Percentiles rank a stretch among this genome's conserved stretches.
Evolutionary conservation across 2,329 filamentous ascomycete species (phyloP).

Genomic region (Fusarium chuoi): DNA sequence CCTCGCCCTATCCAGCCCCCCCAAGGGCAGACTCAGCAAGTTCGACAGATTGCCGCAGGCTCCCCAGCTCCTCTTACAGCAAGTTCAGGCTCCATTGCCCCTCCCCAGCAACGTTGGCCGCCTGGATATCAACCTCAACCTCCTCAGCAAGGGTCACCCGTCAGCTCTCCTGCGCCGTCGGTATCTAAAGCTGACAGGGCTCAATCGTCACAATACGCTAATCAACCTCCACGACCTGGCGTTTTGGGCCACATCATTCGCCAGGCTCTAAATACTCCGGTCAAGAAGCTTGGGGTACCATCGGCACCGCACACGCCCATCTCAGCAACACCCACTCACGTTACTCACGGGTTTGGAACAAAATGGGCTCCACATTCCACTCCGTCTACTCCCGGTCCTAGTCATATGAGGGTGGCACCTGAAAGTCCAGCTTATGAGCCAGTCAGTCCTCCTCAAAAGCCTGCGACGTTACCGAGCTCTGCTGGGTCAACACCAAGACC

Average conservation of each 20-base stretch:
- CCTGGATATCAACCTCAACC: conserved; percentile 46
- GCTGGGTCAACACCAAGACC: conserved; percentile 43
- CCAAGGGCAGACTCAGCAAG: conserved; percentile 40
- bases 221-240: conserved; percentile 50
- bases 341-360: conserved; percentile 59
- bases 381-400: conserved; percentile 64
- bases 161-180: conserved; percentile 40
- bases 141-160: conserved; percentile 44
- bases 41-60: conserved; percentile 48
- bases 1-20: conserved; percentile 49
- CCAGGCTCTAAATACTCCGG: conserved; percentile 50
- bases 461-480: conserved; percentile 51
- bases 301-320: conserved; percentile 51
- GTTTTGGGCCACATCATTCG: conserved; percentile 56
- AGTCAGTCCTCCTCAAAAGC: conserved; percentile 63
- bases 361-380: conserved; percentile 68
- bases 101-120: conserved; percentile 50
- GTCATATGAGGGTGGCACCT: conserved; percentile 50
- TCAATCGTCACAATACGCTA: conserved; percentile 44
- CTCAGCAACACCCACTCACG: conserved; percentile 42
- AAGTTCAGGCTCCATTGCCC: conserved; percentile 32
- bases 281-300: conserved; percentile 47
- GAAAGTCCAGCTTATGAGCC: conserved; percentile 68
- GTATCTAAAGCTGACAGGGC: conserved; percentile 42
- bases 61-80: conserved; percentile 43